These are phyloP conservation scores for Podila epigama DNA, from an alignment of 192 early-diverging fungal species.

Conservation along the genomic window DNA sequence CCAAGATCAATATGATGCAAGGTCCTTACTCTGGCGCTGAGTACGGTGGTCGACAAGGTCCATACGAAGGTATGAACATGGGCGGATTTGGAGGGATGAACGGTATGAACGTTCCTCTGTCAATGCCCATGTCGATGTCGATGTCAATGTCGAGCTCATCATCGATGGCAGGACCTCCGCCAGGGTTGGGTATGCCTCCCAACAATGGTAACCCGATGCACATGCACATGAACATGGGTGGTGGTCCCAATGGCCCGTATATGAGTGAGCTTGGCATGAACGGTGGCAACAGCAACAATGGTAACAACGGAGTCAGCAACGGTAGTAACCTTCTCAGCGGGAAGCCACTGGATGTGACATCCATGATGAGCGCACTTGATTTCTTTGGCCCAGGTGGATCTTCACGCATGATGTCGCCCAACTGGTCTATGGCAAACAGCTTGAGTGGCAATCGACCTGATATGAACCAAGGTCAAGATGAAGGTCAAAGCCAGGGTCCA, in stretches of 20 bases:
- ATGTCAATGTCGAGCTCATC: neutral
- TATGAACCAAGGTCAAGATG: conserved; percentile 2
- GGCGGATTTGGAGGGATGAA: neutral
- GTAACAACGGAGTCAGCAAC: neutral
- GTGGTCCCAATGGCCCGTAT: neutral
- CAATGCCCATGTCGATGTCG: conserved; percentile 13
- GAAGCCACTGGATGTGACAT: conserved; percentile 31
- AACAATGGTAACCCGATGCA: neutral
- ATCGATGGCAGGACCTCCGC: conserved; percentile 27
- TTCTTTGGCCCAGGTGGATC: conserved; percentile 24
- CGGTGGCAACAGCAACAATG: conserved; percentile 1
- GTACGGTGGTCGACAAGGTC: conserved; percentile 12
- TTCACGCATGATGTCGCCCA: conserved; percentile 2
- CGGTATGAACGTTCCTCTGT: conserved; percentile 2
- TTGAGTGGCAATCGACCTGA: neutral
- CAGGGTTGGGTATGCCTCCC: conserved; percentile 18
- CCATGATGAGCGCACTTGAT: conserved; percentile 45
- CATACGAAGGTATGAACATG: conserved; percentile 16
- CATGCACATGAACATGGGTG: conserved; percentile 3
- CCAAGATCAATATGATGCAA: conserved; percentile 19
- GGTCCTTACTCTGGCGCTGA: neutral
- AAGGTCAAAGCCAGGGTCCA: too few species aligned
- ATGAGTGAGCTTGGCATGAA: neutral
- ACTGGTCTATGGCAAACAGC: conserved; percentile 11
- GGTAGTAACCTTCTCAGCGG: neutral